Base-by-base conservation (phyloP, 768 basidiomycete genomes). In the Lactarius hengduanensis region DNA sequence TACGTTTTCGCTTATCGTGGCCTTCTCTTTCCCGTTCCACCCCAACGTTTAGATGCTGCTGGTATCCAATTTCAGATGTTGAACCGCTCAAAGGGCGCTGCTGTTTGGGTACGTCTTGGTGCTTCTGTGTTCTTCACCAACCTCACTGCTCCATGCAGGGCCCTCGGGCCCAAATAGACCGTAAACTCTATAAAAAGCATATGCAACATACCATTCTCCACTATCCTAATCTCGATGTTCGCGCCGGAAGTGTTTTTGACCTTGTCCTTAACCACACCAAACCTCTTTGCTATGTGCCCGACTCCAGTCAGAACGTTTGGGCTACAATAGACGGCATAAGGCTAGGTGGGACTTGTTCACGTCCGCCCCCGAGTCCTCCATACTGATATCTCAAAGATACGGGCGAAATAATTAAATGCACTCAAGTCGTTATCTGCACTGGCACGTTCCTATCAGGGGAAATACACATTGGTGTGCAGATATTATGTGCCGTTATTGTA, bases 381-480 rank as follows among this genome's bases (percentile, higher is more conserved):
- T 32, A 16, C 9, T 28, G 20, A 50, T 72, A 15, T 72, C 28
- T 36, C 47, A 26, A 13, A 92, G 92, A 92, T 38, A 81, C 84
- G 4, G 91, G 92, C 11, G 89, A 94, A 59, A 73, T 87, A 20
- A 86, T 96, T 34, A 78, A 79, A 20, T 96, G 92, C 71, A 86
- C 89, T 4, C 86, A 89, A 70, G 91, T 95, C 13, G 90, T 96
- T 34, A 83, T 96, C 16, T 94, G 92, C 71, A 96, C 94, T 0
- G 94, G 94, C 9, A 96, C 94, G 0, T 96, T 96, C 74, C 82
- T 96, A 30, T 89, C 90, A 2, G 94, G 92, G 13, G 92, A 96
- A 77, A 93, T 95, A 55, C 94, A 96, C 72, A 91, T 96, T 56
- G 94, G 92, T 87, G 15, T 22, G 65, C 43, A 45, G 15, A 55